Percentiles rank a stretch among this genome's conserved stretches.
phyloP scores from a whole-genome alignment of 495 filamentous ascomycete genomes.

The Tetracladium marchalianum region DNA sequence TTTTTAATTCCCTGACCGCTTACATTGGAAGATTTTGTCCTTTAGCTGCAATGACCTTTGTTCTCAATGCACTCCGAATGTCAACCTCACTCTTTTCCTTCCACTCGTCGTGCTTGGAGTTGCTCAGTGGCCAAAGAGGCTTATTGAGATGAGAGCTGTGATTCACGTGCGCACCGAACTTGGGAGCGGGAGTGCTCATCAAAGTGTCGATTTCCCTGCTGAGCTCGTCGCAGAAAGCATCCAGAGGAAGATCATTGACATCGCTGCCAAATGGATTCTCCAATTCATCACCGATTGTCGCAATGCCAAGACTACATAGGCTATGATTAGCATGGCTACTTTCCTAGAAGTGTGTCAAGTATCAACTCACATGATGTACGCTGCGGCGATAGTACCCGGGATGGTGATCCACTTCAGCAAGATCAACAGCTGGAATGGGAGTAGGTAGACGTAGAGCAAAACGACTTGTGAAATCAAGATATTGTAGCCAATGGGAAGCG shows the following conservation, averaged over 20 bases:
- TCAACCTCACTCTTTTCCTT: slow-evolving; percentile 45
- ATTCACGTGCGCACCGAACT: slow-evolving; percentile 38
- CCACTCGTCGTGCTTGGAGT: slow-evolving; percentile 49
- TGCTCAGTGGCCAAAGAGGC: slow-evolving; percentile 59
- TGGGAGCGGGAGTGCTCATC: slow-evolving; percentile 44
- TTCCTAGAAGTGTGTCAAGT: too few species aligned
- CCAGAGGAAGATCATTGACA: slow-evolving; percentile 78
- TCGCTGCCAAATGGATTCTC: slow-evolving; percentile 86
- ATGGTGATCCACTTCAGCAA: slow-evolving; percentile 68
- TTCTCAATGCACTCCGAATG: slow-evolving; percentile 42
- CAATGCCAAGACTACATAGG: slow-evolving; percentile 50
- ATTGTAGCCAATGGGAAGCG: slow-evolving; percentile 72
- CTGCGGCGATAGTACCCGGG: slow-evolving; percentile 64
- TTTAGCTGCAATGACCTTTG: slow-evolving; percentile 24
- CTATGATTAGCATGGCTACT: too few species aligned
- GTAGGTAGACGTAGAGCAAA: slow-evolving; percentile 73
- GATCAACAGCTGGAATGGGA: slow-evolving; percentile 72
- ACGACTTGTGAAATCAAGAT: slow-evolving; percentile 84
- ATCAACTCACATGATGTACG: slow-evolving; percentile 58
- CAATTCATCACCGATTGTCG: slow-evolving; percentile 76
- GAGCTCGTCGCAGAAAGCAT: slow-evolving; percentile 65
- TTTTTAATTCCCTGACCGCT: too few species aligned
- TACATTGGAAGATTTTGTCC: too few species aligned
- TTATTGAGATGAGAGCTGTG: slow-evolving; percentile 34
- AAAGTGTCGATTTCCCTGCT: slow-evolving; percentile 66